Conservation (phyloP, 148 eudicot genomes). For the Cornus florida region DNA sequence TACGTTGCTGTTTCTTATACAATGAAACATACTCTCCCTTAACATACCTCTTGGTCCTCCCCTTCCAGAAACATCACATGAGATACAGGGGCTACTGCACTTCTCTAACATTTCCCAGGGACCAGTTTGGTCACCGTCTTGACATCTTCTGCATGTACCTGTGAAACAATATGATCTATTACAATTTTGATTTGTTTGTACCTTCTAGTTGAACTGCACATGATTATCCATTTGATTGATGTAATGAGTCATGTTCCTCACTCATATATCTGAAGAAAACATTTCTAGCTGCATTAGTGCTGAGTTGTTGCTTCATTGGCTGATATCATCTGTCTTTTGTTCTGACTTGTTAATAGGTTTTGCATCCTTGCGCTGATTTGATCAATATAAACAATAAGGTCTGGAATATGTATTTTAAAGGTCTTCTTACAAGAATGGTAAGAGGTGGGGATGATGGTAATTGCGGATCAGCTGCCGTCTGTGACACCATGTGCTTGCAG, state of each 20-base stretch:
- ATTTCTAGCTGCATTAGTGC: conserved; percentile 2
- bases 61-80: too few species aligned
- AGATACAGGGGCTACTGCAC: too few species aligned
- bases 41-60: too few species aligned
- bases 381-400: conserved; percentile 54
- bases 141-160: not conserved
- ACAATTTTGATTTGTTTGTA: not conserved
- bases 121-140: not conserved
- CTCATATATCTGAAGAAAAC: not conserved
- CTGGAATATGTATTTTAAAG: conserved; percentile 58
- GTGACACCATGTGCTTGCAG: conserved; percentile 55
- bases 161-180: not conserved
- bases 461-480: conserved; percentile 56
- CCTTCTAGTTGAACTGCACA: not conserved
- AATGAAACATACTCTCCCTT: too few species aligned
- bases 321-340: not conserved
- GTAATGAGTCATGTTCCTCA: not conserved
- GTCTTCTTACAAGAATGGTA: conserved; percentile 56
- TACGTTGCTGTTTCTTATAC: too few species aligned
- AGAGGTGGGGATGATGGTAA: conserved; percentile 57
- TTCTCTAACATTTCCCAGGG: too few species aligned
- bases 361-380: conserved; percentile 40
- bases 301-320: conserved; percentile 4
- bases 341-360: conserved; percentile 36
- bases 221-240: not conserved